Evolutionary conservation across 495 filamentous ascomycete species (phyloP).

Genomic region (Penicillium coprophilum): DNA sequence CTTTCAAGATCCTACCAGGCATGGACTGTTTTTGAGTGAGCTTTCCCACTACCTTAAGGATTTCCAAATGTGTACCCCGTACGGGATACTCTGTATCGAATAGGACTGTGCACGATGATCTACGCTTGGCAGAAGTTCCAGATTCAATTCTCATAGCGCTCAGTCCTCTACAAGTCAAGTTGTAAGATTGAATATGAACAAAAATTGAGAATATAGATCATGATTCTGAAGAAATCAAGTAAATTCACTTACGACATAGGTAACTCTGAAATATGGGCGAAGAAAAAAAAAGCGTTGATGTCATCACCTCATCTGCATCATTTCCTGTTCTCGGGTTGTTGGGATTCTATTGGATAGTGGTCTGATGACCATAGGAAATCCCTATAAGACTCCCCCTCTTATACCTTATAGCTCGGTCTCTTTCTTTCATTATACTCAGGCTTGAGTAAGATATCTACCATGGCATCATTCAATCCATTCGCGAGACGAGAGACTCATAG

Average conservation of each 20-base stretch:
- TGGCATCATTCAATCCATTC: constrained; percentile 63
- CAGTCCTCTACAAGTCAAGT: background rate
- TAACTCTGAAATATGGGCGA: background rate
- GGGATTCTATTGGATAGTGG: background rate
- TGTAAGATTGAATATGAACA: background rate
- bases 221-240: too few relatives aligned
- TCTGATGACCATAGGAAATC: constrained; percentile 8
- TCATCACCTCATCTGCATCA: constrained; percentile 7
- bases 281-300: constrained; percentile 4
- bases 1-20: background rate
- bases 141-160: background rate
- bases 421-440: constrained; percentile 1
- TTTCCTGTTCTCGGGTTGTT: constrained; percentile 6
- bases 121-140: constrained; percentile 7
- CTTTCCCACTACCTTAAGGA: background rate
- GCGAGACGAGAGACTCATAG: constrained; percentile 60
- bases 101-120: constrained; percentile 20
- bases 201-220: too few relatives aligned
- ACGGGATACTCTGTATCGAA: background rate
- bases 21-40: background rate
- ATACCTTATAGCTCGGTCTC: background rate
- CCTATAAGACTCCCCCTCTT: constrained; percentile 14
- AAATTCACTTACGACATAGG: too few relatives aligned
- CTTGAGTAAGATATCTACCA: constrained; percentile 2
- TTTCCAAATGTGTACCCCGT: too few relatives aligned